Percentiles rank a stretch among this genome's conserved stretches.
phyloP scores from a whole-genome alignment of 129 eudicot species.

The Helichrysum umbraculigerum region DNA sequence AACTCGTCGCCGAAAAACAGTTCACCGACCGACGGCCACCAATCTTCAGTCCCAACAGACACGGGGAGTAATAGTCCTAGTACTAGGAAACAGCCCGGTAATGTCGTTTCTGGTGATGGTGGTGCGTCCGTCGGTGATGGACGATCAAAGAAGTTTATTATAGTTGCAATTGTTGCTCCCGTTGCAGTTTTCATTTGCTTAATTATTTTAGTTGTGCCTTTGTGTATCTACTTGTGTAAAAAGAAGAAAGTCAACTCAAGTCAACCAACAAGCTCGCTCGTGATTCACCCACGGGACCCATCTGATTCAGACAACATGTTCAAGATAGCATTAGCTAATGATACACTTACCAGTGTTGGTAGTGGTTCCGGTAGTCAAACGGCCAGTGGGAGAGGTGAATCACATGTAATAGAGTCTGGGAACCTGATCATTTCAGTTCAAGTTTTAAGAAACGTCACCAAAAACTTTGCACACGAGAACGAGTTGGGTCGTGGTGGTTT shows the following conservation, averaged over 20 bases:
- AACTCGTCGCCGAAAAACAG: slow-evolving; percentile 18
- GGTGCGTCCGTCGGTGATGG: slow-evolving; percentile 13
- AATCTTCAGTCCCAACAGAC: slow-evolving; percentile 32
- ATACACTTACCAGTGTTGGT: slow-evolving; percentile 20
- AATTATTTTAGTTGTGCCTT: slow-evolving; percentile 43
- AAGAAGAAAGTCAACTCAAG: slow-evolving; percentile 44
- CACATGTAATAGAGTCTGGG: slow-evolving; percentile 50
- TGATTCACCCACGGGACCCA: slow-evolving; percentile 54
- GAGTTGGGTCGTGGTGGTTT: slow-evolving; percentile 84
- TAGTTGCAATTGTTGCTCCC: slow-evolving; percentile 47
- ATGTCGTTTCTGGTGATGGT: slow-evolving; percentile 16
- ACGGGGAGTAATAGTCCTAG: background rate
- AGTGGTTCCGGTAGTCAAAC: slow-evolving; percentile 21
- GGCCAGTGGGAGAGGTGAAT: slow-evolving; percentile 22
- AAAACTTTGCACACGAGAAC: slow-evolving; percentile 57
- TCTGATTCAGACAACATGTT: slow-evolving; percentile 39
- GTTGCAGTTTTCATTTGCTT: slow-evolving; percentile 48
- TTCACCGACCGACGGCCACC: slow-evolving; percentile 21
- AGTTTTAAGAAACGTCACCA: slow-evolving; percentile 55
- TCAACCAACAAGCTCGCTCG: slow-evolving; percentile 52
- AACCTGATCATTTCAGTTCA: slow-evolving; percentile 52
- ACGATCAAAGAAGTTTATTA: slow-evolving; percentile 30
- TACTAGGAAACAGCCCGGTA: slow-evolving; percentile 14
- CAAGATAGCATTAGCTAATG: slow-evolving; percentile 50
- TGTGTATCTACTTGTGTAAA: slow-evolving; percentile 60